These are phyloP conservation scores for Rhodamnia rubescens DNA, from an alignment of 345 rosid genomes.

Conservation along the genomic window DNA sequence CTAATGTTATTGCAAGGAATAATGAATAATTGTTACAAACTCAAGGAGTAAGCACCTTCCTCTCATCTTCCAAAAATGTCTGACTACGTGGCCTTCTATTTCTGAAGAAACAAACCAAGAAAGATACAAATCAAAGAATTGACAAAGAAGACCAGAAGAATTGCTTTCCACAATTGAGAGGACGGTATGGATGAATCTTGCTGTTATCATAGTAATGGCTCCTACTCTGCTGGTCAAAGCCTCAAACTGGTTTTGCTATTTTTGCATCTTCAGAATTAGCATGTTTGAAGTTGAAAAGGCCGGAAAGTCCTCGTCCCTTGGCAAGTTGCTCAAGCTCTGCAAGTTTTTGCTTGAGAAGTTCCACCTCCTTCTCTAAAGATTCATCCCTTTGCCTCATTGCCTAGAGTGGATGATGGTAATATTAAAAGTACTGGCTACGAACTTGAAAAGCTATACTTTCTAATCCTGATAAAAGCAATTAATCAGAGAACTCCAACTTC, in stretches of 20 bases:
- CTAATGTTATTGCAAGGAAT: not conserved
- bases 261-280: conserved; percentile 12
- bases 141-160: not conserved
- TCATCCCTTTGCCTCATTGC: conserved; percentile 60
- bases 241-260: conserved; percentile 26
- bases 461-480: not conserved
- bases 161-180: not conserved
- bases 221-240: not conserved
- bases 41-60: not conserved
- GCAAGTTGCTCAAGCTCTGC: conserved; percentile 75
- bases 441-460: not conserved
- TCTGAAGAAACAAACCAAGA: not conserved
- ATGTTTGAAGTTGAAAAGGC: conserved; percentile 41
- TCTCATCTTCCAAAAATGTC: not conserved
- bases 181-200: not conserved
- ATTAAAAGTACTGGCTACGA: not conserved
- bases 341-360: conserved; percentile 41
- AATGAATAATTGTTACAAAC: not conserved
- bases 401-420: conserved; percentile 5
- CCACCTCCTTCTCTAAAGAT: conserved; percentile 40
- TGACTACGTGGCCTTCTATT: not conserved
- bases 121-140: not conserved
- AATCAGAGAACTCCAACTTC: not conserved
- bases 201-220: not conserved
- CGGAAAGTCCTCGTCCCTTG: conserved; percentile 47